Percentiles rank a stretch among this genome's conserved stretches.
phyloP scores from a whole-genome alignment of 768 basidiomycete species.

The Paxillus ammoniavirescens region DNA sequence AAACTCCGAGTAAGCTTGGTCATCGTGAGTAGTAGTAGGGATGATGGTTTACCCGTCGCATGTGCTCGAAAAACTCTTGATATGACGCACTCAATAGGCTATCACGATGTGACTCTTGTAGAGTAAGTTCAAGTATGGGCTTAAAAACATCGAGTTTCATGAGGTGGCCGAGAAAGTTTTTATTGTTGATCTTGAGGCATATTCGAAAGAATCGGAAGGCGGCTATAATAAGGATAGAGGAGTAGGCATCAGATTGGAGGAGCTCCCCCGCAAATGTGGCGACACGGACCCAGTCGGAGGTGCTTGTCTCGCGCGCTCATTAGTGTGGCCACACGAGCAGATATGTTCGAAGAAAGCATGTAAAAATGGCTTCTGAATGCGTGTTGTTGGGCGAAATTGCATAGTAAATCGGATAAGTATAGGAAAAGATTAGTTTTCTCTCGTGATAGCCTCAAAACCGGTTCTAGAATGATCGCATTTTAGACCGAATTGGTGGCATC shows the following conservation, averaged over 20 bases:
- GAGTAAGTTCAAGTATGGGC: slow-evolving; percentile 81
- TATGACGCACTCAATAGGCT: slow-evolving; percentile 94
- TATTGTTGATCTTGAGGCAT: slow-evolving; percentile 79
- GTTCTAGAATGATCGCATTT: slow-evolving; percentile 35
- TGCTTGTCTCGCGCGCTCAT: slow-evolving; percentile 88
- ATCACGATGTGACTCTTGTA: slow-evolving; percentile 80
- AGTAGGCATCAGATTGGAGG: slow-evolving; percentile 12
- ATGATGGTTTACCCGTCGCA: slow-evolving; percentile 67
- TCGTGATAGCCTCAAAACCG: slow-evolving; percentile 55
- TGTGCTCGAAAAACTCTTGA: slow-evolving; percentile 92
- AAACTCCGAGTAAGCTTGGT: slow-evolving; percentile 4
- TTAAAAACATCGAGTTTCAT: slow-evolving; percentile 83
- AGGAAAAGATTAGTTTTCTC: slow-evolving; percentile 83
- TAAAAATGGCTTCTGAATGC: slow-evolving; percentile 90
- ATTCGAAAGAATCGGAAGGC: slow-evolving; percentile 91
- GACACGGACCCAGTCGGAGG: slow-evolving; percentile 77
- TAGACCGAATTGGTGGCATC: slow-evolving; percentile 3
- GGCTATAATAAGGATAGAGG: slow-evolving; percentile 44
- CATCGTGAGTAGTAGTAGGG: not conserved
- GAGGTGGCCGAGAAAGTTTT: slow-evolving; percentile 68
- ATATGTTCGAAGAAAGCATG: slow-evolving; percentile 77
- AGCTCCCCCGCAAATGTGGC: not conserved
- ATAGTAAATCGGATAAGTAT: slow-evolving; percentile 88
- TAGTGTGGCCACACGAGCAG: slow-evolving; percentile 70
- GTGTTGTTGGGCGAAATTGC: slow-evolving; percentile 87